These are phyloP conservation scores for Tubosaeta sp. DNA, from an alignment of 768 basidiomycete species.

Conservation along the genomic window DNA sequence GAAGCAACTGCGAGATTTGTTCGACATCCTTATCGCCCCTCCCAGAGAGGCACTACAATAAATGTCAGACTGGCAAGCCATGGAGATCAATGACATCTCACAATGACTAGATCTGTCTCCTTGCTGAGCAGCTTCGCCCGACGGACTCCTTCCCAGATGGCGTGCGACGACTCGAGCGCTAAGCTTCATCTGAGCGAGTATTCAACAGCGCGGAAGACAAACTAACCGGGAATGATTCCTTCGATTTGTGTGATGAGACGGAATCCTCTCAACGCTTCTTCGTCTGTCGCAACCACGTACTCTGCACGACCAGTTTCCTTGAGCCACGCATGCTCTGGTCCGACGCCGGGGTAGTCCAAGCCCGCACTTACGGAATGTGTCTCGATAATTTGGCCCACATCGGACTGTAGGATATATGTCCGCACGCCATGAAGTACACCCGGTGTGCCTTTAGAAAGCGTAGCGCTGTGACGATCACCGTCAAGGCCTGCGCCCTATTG, in stretches of 20 bases:
- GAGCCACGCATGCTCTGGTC: constrained; percentile 96
- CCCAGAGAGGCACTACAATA: constrained; percentile 78
- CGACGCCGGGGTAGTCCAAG: constrained; percentile 94
- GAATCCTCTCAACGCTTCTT: constrained; percentile 91
- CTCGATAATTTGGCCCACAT: constrained; percentile 90
- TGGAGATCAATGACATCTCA: constrained; percentile 40
- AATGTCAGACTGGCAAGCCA: constrained; percentile 7
- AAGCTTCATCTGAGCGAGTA: constrained; percentile 3
- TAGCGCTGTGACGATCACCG: constrained; percentile 87
- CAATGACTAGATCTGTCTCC: constrained; percentile 86
- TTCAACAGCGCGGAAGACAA: background rate
- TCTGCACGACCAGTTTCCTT: constrained; percentile 93
- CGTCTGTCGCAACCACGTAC: constrained; percentile 91
- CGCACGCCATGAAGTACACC: constrained; percentile 96
- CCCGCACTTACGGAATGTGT: constrained; percentile 97
- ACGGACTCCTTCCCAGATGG: constrained; percentile 87
- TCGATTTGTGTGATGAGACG: constrained; percentile 86
- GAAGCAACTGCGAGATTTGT: constrained; percentile 89
- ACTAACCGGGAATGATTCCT: constrained; percentile 91
- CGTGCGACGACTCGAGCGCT: constrained; percentile 96
- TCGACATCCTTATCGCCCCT: constrained; percentile 98
- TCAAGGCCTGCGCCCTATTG: constrained; percentile 51
- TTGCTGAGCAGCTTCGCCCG: constrained; percentile 81
- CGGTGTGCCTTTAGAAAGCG: constrained; percentile 83
- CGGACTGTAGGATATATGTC: constrained; percentile 90